Percentiles rank a stretch among this genome's conserved stretches.
phyloP scores from a whole-genome alignment of 2,329 filamentous ascomycete genomes.

The Ascosphaera aggregata region DNA sequence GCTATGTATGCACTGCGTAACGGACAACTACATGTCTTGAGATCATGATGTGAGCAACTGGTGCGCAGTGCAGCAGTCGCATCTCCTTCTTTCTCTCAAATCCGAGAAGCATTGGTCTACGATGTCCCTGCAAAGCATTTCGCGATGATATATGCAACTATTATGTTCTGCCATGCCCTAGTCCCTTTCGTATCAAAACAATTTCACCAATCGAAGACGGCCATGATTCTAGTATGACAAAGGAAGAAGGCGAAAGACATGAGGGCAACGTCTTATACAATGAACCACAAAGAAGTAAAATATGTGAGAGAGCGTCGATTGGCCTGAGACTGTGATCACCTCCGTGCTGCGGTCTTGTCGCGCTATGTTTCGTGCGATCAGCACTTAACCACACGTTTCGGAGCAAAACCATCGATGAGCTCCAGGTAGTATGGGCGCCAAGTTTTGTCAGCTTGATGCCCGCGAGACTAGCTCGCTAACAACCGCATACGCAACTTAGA shows the following conservation, averaged over 20 bases:
- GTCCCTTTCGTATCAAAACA: too few relatives aligned
- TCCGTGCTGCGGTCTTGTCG: too few relatives aligned
- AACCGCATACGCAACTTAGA: constrained; percentile 34
- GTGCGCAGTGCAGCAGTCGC: too few relatives aligned
- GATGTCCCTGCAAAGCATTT: too few relatives aligned
- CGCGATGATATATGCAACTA: too few relatives aligned
- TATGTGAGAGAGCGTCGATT: too few relatives aligned
- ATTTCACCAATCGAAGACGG: not conserved
- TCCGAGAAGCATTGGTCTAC: not conserved
- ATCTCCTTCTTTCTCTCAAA: not conserved
- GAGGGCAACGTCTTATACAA: too few relatives aligned
- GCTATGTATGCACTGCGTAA: too few relatives aligned
- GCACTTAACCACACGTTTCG: constrained; percentile 45
- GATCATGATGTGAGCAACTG: not conserved
- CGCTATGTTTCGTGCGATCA: too few relatives aligned
- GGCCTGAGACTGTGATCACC: not conserved
- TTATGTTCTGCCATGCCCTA: too few relatives aligned
- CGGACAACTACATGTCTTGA: not conserved
- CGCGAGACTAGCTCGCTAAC: not conserved
- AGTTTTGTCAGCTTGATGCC: constrained; percentile 7
- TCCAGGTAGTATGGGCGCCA: constrained; percentile 45
- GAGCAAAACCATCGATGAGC: constrained; percentile 53
- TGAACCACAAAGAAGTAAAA: too few relatives aligned
- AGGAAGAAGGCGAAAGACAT: not conserved
- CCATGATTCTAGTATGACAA: not conserved